phyloP scores from a whole-genome alignment of 1,284 basidiomycete genomes.

The Tylopilus sp. region DNA sequence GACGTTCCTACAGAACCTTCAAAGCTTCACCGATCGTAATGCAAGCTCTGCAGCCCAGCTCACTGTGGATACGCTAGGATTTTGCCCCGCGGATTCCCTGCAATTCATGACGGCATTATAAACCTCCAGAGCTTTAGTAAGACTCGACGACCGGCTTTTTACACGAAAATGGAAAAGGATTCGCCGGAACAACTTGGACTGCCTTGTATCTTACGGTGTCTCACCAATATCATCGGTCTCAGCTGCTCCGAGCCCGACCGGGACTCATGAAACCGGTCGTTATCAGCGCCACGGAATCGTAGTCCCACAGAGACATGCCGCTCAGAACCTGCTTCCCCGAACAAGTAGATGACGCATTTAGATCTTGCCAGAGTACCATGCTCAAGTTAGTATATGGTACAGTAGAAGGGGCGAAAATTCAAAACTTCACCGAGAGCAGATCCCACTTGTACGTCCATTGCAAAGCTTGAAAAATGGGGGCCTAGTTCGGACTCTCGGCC shows the following conservation, averaged over 20 bases:
- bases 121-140: constrained; percentile 44
- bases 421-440: too few species aligned
- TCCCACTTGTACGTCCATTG: neutral
- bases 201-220: too few species aligned
- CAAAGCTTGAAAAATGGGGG: neutral
- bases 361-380: too few species aligned
- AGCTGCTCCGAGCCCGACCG: too few species aligned
- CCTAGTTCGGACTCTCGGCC: neutral
- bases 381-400: too few species aligned
- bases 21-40: constrained; percentile 40
- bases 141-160: constrained; percentile 7
- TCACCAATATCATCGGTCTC: too few species aligned
- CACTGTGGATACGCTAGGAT: constrained; percentile 60
- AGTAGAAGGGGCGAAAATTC: too few species aligned
- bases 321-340: too few species aligned
- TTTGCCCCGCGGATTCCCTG: constrained; percentile 54
- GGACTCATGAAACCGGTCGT: too few species aligned
- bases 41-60: constrained; percentile 54
- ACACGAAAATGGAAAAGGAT: neutral
- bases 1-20: constrained; percentile 26
- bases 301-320: too few species aligned
- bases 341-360: too few species aligned
- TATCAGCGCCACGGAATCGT: too few species aligned
- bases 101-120: constrained; percentile 53
- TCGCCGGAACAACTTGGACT: constrained; percentile 18